Evolutionary conservation across 345 rosid genomes (phyloP).

Genomic region (Ceriops tagal): DNA sequence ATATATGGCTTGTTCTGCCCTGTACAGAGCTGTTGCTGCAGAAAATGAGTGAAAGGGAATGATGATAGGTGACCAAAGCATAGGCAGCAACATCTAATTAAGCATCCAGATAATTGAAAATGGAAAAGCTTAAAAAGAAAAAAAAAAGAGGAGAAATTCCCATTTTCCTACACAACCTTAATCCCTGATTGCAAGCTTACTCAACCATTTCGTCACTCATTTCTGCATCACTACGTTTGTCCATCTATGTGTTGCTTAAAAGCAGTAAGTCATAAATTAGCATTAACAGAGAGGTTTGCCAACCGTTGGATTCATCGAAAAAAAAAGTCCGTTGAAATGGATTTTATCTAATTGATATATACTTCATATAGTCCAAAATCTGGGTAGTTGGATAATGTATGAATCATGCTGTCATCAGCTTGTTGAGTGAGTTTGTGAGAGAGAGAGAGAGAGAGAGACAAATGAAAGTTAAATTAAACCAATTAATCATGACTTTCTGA

Average conservation of each 20-base stretch:
- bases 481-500: too few species aligned
- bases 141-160: constrained; percentile 19
- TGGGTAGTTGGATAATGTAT: not conserved
- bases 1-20: constrained; percentile 30
- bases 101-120: constrained; percentile 11
- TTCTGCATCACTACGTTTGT: constrained; percentile 68
- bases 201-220: constrained; percentile 62
- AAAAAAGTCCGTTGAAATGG: not conserved
- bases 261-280: not conserved
- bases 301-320: not conserved
- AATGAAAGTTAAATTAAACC: too few species aligned
- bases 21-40: constrained; percentile 8
- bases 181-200: constrained; percentile 60
- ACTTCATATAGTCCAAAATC: not conserved
- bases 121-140: not conserved
- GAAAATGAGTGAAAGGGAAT: constrained; percentile 22
- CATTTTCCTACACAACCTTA: constrained; percentile 49
- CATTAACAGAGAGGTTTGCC: not conserved
- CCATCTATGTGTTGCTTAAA: not conserved
- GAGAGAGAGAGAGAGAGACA: too few species aligned
- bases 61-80: constrained; percentile 36
- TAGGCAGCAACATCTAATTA: not conserved
- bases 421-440: too few species aligned
- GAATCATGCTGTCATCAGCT: too few species aligned
- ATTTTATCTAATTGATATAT: not conserved